Evolutionary conservation across 1,284 basidiomycete genomes (phyloP), one percentile per base, ranked within the genome.

Genomic region (Puccinia polysora): DNA sequence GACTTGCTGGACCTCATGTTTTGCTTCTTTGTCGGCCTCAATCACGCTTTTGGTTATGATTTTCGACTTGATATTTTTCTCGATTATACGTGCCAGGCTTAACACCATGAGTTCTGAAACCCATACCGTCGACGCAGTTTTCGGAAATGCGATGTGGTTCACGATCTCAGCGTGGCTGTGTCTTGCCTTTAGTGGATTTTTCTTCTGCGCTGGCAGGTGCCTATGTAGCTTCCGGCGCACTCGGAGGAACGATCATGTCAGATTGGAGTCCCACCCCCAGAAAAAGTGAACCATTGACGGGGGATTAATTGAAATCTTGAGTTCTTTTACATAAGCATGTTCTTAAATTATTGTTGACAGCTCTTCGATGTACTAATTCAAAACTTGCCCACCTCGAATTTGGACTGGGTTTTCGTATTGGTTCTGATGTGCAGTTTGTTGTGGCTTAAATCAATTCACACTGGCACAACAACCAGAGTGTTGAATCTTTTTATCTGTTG

Each of bases 121-220:
- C 5, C 10, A 40, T 23, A 36, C 28, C 18, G 28, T 55, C 4
- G 30, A 18, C 20, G 64, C 50, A 12, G 23, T 25, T 55, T 56
- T 67, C 20, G 64, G 64, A 36, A 30, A n/a, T 14, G 64, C 64
- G 14, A 20, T 67, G 10, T 52, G 64, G 32, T 23, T 53, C 20
- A 55, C 64, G 7, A 23, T 67, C 4, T 20, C 36, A 25, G 50
- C 64, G 12, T 67, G 64, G 64, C 15, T 67, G 5, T 55, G n/a
- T 36, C 50, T 67, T 28, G 50, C 64, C 23, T 67, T 67, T 40
- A 67, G 64, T 56, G 64, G 64, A 23, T 67, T 49, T 36, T 67
- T 67, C 64, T 67, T 67, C 34, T 67, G 64, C 20, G 64, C 64
- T 38, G 64, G 64, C 23, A 67, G 64, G 43, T 67, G 64, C 20